These are phyloP conservation scores for Canavalia gladiata DNA, from an alignment of 306 rosid genomes.

Conservation along the genomic window DNA sequence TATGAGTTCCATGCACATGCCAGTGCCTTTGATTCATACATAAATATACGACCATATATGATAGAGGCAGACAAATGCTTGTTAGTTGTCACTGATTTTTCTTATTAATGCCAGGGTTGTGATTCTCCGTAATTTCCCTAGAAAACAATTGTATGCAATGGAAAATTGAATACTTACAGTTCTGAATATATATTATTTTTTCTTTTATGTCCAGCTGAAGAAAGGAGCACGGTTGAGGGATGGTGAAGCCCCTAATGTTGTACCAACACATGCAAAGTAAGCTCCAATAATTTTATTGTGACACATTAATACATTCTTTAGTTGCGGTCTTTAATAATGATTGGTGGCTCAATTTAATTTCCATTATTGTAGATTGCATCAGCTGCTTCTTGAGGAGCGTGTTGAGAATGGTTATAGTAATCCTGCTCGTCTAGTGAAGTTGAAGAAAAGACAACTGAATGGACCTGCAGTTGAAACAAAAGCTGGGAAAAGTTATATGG, in stretches of 20 bases:
- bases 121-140: neutral
- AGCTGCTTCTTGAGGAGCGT: conserved; percentile 93
- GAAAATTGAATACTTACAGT: conserved; percentile 32
- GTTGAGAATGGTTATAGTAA: conserved; percentile 78
- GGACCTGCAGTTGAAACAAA: conserved; percentile 63
- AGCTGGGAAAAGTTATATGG: conserved; percentile 90
- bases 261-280: conserved; percentile 86
- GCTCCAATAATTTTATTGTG: conserved; percentile 53
- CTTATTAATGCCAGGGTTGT: conserved; percentile 31
- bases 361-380: conserved; percentile 78
- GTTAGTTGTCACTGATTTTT: conserved; percentile 27
- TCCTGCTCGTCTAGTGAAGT: conserved; percentile 83
- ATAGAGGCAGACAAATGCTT: conserved; percentile 46
- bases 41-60: conserved; percentile 18
- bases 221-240: conserved; percentile 86
- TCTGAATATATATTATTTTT: conserved; percentile 37
- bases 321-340: conserved; percentile 44
- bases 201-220: conserved; percentile 65
- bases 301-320: conserved; percentile 39
- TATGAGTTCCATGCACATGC: conserved; percentile 8
- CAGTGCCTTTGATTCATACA: conserved; percentile 29
- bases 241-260: conserved; percentile 76
- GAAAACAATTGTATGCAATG: neutral
- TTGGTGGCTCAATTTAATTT: conserved; percentile 47
- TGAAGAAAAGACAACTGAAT: conserved; percentile 88